Percentiles rank a stretch among this genome's conserved stretches.
These are phyloP conservation scores for Malassezia nana DNA, from an alignment of 1,284 basidiomycete species.

Conservation along the genomic window DNA sequence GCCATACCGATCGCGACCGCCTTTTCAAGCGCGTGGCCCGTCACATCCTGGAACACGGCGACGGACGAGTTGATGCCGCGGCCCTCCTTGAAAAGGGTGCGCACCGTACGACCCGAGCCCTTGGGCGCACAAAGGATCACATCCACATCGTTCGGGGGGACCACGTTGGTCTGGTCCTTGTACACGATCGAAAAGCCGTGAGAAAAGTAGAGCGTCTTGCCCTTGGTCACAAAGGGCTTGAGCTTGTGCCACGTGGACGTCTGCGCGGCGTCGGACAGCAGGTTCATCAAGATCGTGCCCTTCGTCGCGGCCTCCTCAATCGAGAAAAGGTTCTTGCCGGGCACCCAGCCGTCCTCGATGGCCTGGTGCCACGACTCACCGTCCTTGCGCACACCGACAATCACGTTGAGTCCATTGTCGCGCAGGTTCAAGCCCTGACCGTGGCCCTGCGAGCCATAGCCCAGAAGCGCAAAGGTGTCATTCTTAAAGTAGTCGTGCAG, in stretches of 20 bases:
- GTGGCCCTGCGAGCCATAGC: conserved; percentile 92
- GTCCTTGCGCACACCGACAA: conserved; percentile 93
- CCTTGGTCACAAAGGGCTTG: conserved; percentile 82
- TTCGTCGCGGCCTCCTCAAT: conserved; percentile 93
- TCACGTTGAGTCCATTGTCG: conserved; percentile 96
- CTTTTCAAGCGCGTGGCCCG: conserved; percentile 95
- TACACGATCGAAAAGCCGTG: conserved; percentile 99
- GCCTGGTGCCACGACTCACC: conserved; percentile 96
- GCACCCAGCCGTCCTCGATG: conserved; percentile 92
- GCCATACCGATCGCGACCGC: conserved; percentile 88
- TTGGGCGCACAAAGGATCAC: conserved; percentile 99
- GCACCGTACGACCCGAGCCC: conserved; percentile 95
- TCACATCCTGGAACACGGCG: conserved; percentile 81
- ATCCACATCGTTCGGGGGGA: conserved; percentile 85
- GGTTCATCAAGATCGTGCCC: conserved; percentile 99
- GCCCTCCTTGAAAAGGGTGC: conserved; percentile 98
- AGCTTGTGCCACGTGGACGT: conserved; percentile 83
- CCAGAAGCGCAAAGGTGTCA: conserved; percentile 84
- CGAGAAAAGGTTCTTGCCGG: conserved; percentile 93
- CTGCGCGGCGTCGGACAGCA: conserved; percentile 96
- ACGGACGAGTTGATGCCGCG: conserved; percentile 88
- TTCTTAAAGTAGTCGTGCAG: conserved; percentile 95
- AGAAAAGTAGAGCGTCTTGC: conserved; percentile 99
- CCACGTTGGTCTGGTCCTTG: conserved; percentile 90
- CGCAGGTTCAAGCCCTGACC: conserved; percentile 97